Base-by-base conservation (phyloP, 2,329 filamentous ascomycete species). In the Sphaerulina populicola region DNA sequence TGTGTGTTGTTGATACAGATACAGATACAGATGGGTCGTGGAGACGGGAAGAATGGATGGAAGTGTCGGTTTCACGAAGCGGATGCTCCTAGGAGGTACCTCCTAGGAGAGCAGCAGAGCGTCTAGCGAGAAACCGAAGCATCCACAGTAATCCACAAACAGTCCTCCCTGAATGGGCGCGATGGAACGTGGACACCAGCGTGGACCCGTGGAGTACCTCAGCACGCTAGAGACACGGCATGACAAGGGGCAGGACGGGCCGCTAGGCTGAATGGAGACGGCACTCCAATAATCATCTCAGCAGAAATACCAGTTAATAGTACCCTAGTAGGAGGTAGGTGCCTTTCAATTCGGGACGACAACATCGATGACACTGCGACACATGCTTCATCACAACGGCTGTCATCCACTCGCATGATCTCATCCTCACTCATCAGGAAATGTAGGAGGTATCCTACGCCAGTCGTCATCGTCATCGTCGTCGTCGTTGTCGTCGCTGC, bases 1-100 rank as follows among this genome's bases (percentile, higher is more conserved):
- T 43, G 46, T 53, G 43, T 21, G 41, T 23, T 23, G 14, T n/a
- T 42, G 18, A 11, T 42, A 30, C 23, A 47, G 35, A 38, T 30
- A 12, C 23, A 6, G 31, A 35, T 35, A 35, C 31, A 35, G 38
- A 38, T 23, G 37, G 33, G 36, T 18, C 35, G 45, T 47, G 29
- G 15, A 29, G 14, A 42, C n/a, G n/a, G 37, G 27, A 41, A 27
- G 27, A 41, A 27, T 37, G 41, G 27, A 27, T 31, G 2, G 27
- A 27, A 21, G 2, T 18, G 37, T 29, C 44, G 15, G 40, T 12
- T 29, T 43, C 12, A 18, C 29, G 40, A 43, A 18, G 14, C 40
- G 40, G 14, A 39, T 30, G 40, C 6, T 6, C 11, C n/a, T n/a
- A 36, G 33, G 14, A n/a, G n/a, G n/a, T n/a, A n/a, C n/a, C n/a